Evolutionary conservation across 345 rosid genomes (phyloP).

Genomic region (Lumnitzera littorea): DNA sequence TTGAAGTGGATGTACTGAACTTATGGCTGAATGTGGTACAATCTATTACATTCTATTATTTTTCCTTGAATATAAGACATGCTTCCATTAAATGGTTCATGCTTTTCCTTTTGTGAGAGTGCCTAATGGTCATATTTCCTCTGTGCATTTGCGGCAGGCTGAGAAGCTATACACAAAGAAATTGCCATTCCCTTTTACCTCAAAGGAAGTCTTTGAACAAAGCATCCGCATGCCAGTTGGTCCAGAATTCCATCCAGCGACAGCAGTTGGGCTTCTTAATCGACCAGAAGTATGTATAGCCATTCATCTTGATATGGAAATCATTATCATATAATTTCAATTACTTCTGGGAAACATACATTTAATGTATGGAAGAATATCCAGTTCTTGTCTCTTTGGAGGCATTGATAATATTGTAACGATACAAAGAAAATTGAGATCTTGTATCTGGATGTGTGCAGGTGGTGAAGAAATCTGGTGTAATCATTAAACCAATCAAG

Average conservation of each 20-base stretch:
- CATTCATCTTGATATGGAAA: background rate
- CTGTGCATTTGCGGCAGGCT: slow-evolving; percentile 39
- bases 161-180: slow-evolving; percentile 67
- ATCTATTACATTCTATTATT: too few species aligned
- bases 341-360: too few species aligned
- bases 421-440: too few species aligned
- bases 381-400: too few species aligned
- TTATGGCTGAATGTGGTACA: too few species aligned
- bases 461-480: slow-evolving; percentile 80
- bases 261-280: slow-evolving; percentile 54
- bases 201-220: slow-evolving; percentile 68
- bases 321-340: background rate
- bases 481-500: slow-evolving; percentile 68
- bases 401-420: too few species aligned
- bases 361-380: too few species aligned
- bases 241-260: slow-evolving; percentile 82
- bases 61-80: too few species aligned
- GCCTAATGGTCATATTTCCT: background rate
- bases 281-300: slow-evolving; percentile 61
- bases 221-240: slow-evolving; percentile 93
- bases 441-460: slow-evolving; percentile 14
- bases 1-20: too few species aligned
- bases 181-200: slow-evolving; percentile 78
- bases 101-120: background rate
- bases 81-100: background rate